Base-by-base conservation (phyloP, 768 basidiomycete species). In the Kwoniella sp. region DNA sequence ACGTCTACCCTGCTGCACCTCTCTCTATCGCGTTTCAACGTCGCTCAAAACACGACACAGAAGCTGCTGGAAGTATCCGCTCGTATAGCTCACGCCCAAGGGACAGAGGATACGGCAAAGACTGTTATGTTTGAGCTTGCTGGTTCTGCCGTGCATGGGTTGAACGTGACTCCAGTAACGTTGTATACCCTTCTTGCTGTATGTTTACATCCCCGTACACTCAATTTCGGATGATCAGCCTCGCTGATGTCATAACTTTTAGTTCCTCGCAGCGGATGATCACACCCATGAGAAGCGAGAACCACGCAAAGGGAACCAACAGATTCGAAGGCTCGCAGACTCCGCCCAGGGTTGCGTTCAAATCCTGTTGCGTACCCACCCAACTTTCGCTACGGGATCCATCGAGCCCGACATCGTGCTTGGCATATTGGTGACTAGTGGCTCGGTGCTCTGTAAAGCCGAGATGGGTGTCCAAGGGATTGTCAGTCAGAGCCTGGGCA, bases 1-100 rank as follows among this genome's bases (percentile, higher is more conserved):
- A 62, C 47, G 11, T 72, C 73, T 0, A 76, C 75, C 5, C 52
- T 76, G 2, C 60, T 74, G 4, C 68, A 70, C 30, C 61, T 76
- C 1, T 48, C 55, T 26, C 48, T 76, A 0, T 23, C 70, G 4
- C 64, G 73, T 1, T 76, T 72, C 52, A 55, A 68, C 55, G 73
- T 74, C 2, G 5, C 25, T 3, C n/a, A 29, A 25, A 58, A 38
- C 4, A 34, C 69, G 1, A 12, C 71, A 1, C 11, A 29, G 0
- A 45, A 12, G n/a, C 55, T 76, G 2, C 37, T 69, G 13, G 23
- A 54, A 28, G 48, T 61, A 4, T 66, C 73, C 12, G 58, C 54
- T 2, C 4, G 12, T 7, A 26, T 71, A 11, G 63, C 69, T 17
- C 30, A 17, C 20, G 23, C 34, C 2, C 29, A 57, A 26, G 37